phyloP scores from a whole-genome alignment of 2,329 filamentous ascomycete genomes.

The Rhynchosporium graminicola region DNA sequence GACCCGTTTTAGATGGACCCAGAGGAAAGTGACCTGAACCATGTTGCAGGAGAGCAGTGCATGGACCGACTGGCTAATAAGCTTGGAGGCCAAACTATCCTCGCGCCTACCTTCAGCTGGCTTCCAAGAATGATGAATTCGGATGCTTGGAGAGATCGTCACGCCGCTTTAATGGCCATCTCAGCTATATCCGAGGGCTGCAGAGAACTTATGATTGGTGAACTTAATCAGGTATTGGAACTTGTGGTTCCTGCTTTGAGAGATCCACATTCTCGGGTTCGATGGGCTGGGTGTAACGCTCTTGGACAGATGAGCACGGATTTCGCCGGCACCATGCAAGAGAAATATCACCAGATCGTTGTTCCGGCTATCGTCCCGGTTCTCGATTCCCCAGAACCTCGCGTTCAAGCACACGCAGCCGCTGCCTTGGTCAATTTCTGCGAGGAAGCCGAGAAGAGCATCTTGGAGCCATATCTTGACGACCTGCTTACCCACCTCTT shows the following conservation, averaged over 20 bases:
- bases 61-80: conserved; percentile 99
- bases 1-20: conserved; percentile 69
- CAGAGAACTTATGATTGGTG: conserved; percentile 90
- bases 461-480: conserved; percentile 90
- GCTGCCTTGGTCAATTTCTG: conserved; percentile 99
- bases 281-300: conserved; percentile 97
- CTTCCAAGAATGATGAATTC: conserved; percentile 97
- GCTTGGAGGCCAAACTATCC: conserved; percentile 87
- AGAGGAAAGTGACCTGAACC: conserved; percentile 95
- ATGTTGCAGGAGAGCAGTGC: conserved; percentile 95
- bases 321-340: conserved; percentile 97
- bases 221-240: conserved; percentile 90
- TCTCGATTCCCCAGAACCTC: conserved; percentile 82
- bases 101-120: conserved; percentile 95
- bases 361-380: conserved; percentile 92
- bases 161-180: conserved; percentile 97
- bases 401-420: conserved; percentile 94
- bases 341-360: conserved; percentile 86
- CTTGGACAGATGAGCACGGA: conserved; percentile 99
- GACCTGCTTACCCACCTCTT: conserved; percentile 83
- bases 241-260: conserved; percentile 90
- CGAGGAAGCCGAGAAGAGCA: conserved; percentile 91
- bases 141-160: conserved; percentile 88
- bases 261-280: conserved; percentile 88
- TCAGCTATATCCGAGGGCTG: conserved; percentile 98